phyloP scores from a whole-genome alignment of 257 asterid genomes.

The Fraxinus americana region DNA sequence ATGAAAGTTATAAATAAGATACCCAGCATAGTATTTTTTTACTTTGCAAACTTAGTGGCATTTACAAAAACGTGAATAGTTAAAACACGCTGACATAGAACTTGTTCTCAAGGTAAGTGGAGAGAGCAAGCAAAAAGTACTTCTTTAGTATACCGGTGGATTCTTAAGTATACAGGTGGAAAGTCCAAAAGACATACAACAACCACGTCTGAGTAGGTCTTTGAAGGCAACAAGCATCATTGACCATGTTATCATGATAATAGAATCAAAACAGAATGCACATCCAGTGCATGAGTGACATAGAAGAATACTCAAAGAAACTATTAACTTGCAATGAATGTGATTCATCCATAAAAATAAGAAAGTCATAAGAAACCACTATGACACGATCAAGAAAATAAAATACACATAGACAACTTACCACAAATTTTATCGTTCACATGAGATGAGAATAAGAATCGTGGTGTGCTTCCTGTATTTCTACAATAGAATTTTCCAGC shows the following conservation, averaged over 20 bases:
- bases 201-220: not conserved
- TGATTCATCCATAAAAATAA: conserved; percentile 5
- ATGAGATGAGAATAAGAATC: conserved; percentile 76
- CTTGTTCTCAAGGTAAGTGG: not conserved
- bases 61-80: not conserved
- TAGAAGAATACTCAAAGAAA: not conserved
- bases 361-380: conserved; percentile 14
- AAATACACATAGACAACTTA: conserved; percentile 33
- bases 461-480: conserved; percentile 84
- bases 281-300: conserved; percentile 12
- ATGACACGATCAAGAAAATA: not conserved
- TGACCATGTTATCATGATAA: not conserved
- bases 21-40: not conserved
- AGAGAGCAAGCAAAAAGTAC: conserved; percentile 8
- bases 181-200: not conserved
- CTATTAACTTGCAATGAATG: not conserved
- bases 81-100: not conserved
- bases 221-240: conserved; percentile 2
- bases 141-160: conserved; percentile 1
- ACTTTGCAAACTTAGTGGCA: conserved; percentile 1
- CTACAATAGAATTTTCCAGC: conserved; percentile 81
- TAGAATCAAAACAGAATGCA: not conserved
- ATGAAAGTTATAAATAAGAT: not conserved
- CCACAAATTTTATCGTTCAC: conserved; percentile 91
- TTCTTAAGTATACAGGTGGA: conserved; percentile 7